Evolutionary conservation across 2,329 filamentous ascomycete genomes (phyloP).

Genomic region (Phialocephala subalpina): DNA sequence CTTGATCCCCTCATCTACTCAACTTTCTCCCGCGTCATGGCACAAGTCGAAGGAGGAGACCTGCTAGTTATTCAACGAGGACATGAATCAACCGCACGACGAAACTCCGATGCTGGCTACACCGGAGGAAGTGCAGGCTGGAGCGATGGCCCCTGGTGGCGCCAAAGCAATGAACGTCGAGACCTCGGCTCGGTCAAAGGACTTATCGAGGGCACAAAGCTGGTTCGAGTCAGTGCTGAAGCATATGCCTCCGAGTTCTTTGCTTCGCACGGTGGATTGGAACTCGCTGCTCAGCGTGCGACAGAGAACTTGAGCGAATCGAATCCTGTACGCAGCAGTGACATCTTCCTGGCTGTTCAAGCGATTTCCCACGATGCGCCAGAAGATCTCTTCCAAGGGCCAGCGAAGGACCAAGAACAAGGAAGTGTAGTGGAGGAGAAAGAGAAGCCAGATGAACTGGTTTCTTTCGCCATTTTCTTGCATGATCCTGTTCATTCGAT

Average conservation of each 20-base stretch:
- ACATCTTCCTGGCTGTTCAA: constrained; percentile 96
- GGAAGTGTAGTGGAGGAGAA: constrained; percentile 59
- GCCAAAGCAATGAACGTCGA: constrained; percentile 72
- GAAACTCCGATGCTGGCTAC: constrained; percentile 66
- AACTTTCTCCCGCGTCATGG: constrained; percentile 95
- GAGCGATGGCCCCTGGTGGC: constrained; percentile 98
- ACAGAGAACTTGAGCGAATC: constrained; percentile 80
- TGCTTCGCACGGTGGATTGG: constrained; percentile 76
- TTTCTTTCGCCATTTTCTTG: constrained; percentile 81
- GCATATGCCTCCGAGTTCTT: constrained; percentile 89
- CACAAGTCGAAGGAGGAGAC: constrained; percentile 98
- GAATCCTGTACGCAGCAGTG: constrained; percentile 90
- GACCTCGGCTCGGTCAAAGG: constrained; percentile 84
- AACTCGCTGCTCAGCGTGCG: constrained; percentile 80
- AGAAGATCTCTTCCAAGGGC: constrained; percentile 71
- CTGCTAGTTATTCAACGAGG: constrained; percentile 93
- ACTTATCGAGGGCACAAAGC: constrained; percentile 85
- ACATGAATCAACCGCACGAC: constrained; percentile 79
- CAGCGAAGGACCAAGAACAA: constrained; percentile 63
- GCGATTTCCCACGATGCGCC: constrained; percentile 75
- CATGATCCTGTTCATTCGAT: constrained; percentile 93
- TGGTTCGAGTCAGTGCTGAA: constrained; percentile 89
- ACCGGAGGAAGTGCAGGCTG: constrained; percentile 71
- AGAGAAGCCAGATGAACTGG: constrained; percentile 63
- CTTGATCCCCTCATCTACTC: constrained; percentile 91